Evolutionary conservation across 2,329 filamentous ascomycete species (phyloP).

Genomic region (Anisogramma anomala): DNA sequence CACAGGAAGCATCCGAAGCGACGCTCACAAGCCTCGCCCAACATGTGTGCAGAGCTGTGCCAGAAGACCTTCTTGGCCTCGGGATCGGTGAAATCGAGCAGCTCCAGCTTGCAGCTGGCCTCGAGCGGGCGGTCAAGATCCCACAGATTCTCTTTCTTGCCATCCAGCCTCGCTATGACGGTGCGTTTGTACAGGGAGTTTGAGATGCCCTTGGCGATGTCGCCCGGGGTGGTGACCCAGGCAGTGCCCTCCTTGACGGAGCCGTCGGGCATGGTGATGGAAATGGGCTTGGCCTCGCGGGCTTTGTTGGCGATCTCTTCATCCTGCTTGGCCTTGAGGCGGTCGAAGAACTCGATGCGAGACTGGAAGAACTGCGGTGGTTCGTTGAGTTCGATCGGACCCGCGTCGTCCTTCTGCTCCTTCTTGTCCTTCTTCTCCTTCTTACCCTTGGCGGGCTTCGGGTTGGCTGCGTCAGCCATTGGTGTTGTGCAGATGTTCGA

Average conservation of each 20-base stretch:
- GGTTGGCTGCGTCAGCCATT: conserved; percentile 12
- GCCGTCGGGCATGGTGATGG: conserved; percentile 62
- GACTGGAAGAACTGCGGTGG: conserved; percentile 70
- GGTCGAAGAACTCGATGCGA: conserved; percentile 78
- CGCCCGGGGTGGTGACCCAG: conserved; percentile 81
- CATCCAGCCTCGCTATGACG: conserved; percentile 77
- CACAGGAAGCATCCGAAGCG: conserved; percentile 86
- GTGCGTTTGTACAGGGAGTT: conserved; percentile 78
- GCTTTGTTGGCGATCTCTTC: conserved; percentile 62
- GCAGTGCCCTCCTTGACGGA: conserved; percentile 62
- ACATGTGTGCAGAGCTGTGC: conserved; percentile 56
- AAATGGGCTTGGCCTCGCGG: conserved; percentile 63
- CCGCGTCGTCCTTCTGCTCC: conserved; percentile 34
- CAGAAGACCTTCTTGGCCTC: conserved; percentile 91
- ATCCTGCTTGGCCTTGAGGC: conserved; percentile 73
- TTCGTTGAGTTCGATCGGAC: conserved; percentile 37
- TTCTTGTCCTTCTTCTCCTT: conserved; percentile 40
- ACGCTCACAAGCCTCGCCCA: conserved; percentile 89
- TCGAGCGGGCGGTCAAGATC: conserved; percentile 86
- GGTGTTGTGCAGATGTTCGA: not conserved
- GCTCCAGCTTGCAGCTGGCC: conserved; percentile 71
- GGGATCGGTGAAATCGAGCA: conserved; percentile 64
- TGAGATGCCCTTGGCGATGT: conserved; percentile 67
- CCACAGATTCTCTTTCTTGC: conserved; percentile 62
- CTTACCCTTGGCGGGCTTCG: conserved; percentile 24